Evolutionary conservation across 2,329 filamentous ascomycete species (phyloP).

Genomic region (Colletotrichum euphorbiae): DNA sequence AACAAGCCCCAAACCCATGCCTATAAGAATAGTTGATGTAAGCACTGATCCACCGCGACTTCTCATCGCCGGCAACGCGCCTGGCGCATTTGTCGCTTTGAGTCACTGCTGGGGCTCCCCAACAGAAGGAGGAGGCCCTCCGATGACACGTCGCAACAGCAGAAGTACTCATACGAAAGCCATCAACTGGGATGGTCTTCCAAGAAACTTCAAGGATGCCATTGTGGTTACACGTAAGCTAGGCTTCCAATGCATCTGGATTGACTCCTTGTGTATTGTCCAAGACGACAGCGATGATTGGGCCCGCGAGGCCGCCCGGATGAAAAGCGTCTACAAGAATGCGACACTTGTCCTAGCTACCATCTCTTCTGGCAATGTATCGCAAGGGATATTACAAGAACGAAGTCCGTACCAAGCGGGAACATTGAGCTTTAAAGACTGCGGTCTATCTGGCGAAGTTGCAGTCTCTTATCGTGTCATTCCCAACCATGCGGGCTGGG

Average conservation of each 20-base stretch:
- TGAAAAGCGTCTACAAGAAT: conserved; percentile 5
- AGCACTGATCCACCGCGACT: neutral
- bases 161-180: neutral
- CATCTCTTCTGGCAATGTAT: neutral
- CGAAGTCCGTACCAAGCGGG: neutral
- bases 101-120: conserved; percentile 3
- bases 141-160: neutral
- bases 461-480: neutral
- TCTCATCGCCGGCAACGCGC: neutral
- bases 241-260: neutral
- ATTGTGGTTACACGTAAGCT: neutral
- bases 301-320: neutral
- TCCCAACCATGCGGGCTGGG: conserved; percentile 2
- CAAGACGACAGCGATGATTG: conserved; percentile 6
- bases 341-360: neutral
- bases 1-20: neutral
- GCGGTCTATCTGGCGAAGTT: neutral
- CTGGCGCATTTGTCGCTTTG: neutral
- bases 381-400: neutral
- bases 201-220: neutral
- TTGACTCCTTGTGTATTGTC: neutral
- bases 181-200: neutral
- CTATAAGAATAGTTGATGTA: conserved; percentile 6
- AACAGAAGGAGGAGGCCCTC: neutral
- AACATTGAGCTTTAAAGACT: neutral